Evolutionary conservation across 345 rosid genomes (phyloP), one percentile per base, ranked within the genome.

Genomic region (Stellera chamaejasme): DNA sequence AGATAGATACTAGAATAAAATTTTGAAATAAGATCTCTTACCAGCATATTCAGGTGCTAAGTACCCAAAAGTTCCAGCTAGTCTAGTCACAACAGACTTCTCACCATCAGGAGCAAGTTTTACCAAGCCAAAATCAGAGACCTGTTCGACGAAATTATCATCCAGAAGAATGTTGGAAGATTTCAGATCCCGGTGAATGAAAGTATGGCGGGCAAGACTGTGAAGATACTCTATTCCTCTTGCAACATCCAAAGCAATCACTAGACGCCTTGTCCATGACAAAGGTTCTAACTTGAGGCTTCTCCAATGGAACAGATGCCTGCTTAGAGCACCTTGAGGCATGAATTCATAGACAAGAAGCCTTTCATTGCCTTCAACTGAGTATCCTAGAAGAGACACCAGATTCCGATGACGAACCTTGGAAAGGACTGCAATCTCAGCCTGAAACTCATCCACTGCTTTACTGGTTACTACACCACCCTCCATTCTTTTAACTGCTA

Each of bases 41-140:
- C 88, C 81, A 39, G 87, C 82, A 67, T 81, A 81, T 76, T 78
- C 83, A 13, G 83, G 87, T 44, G 83, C 83, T 52, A 75, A 79
- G 64, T 81, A 81, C 4, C 87, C 83, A 63, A 81, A 81, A 1
- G 87, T 81, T 25, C 83, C 87, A 10, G 81, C 81, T 14, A 75
- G 77, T 49, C 73, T 66, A 13, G 88, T 79, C 5, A 52, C 76
- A 0, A 81, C 66, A 11, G 85, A 80, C 47, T 69, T 68, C 52
- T 74, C 69, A 27, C 82, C 72, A 63, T 81, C 77, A 0, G 79
- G 81, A 45, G 79, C 83, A 42, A 73, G 79, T 59, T 69, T 78
- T 48, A 78, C 81, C 50, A 81, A 62, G 44, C 87, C 87, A 14
- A 81, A 81, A 56, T 81, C 87, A 2, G 83, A 71, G 54, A 81